Conservation (phyloP, 2,329 filamentous ascomycete genomes). For the Calonectria montana region DNA sequence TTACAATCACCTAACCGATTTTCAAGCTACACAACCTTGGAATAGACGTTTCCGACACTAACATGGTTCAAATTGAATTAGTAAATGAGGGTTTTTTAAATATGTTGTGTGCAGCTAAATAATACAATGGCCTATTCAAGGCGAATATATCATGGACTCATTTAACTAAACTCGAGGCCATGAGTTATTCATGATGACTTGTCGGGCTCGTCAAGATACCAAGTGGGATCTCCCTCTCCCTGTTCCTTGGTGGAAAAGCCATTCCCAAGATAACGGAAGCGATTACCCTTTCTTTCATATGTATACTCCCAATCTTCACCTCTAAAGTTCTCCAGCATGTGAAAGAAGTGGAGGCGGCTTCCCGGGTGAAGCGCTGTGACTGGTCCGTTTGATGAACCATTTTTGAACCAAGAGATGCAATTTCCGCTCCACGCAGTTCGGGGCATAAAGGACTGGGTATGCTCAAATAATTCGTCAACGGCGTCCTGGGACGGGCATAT, state of each 20-base stretch:
- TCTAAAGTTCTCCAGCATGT: conserved; percentile 62
- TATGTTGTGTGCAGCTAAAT: too few species aligned
- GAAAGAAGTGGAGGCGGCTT: conserved; percentile 63
- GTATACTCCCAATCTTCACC: conserved; percentile 66
- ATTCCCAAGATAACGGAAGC: conserved; percentile 60
- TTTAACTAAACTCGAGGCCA: too few species aligned
- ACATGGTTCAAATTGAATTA: too few species aligned
- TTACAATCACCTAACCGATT: too few species aligned
- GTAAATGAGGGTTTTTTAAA: too few species aligned
- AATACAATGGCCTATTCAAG: too few species aligned
- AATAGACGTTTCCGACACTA: too few species aligned
- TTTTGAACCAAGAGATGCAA: conserved; percentile 65
- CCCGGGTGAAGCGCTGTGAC: conserved; percentile 64
- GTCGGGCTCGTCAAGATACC: conserved; percentile 52
- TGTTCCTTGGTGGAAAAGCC: conserved; percentile 62
- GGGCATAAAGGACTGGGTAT: conserved; percentile 63
- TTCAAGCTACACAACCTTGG: too few species aligned
- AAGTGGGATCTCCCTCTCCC: conserved; percentile 52
- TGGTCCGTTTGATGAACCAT: conserved; percentile 53
- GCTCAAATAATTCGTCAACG: conserved; percentile 63
- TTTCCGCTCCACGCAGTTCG: conserved; percentile 61
- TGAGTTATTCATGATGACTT: conserved; percentile 29
- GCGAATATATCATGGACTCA: too few species aligned
- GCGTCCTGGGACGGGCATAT: conserved; percentile 58
- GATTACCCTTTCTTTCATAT: conserved; percentile 45